Conservation (phyloP, 208 protist species). For the Leishmania braziliensis region DNA sequence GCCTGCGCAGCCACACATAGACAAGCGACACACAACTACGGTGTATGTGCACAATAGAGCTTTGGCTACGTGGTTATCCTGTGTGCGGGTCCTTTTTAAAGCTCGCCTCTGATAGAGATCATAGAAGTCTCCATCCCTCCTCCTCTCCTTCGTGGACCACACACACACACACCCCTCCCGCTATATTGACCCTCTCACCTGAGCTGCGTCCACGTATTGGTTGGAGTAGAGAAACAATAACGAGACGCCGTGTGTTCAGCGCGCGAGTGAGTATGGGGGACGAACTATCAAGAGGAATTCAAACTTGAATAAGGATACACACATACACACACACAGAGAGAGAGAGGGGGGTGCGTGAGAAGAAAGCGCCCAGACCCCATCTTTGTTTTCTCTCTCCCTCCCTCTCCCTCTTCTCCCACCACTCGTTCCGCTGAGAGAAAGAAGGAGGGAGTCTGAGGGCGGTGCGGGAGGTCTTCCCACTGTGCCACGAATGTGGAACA, state of each 20-base stretch:
- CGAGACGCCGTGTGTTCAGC: not conserved
- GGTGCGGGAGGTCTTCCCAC: not conserved
- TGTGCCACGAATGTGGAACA: not conserved
- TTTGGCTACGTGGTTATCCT: not conserved
- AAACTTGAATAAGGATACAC: not conserved
- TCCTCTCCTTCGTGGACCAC: not conserved
- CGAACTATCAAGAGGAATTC: not conserved
- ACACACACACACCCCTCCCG: not conserved
- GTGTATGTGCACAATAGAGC: not conserved
- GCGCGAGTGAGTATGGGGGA: not conserved
- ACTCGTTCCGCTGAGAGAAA: not conserved
- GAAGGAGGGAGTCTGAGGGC: not conserved
- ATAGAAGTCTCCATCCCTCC: not conserved
- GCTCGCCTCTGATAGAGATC: not conserved
- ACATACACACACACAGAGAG: not conserved
- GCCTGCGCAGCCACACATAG: not conserved
- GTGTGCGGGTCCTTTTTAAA: not conserved
- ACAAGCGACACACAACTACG: not conserved
- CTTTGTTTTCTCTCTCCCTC: not conserved
- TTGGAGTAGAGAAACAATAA: not conserved
- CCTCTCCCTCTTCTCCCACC: not conserved
- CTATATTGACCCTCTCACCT: not conserved
- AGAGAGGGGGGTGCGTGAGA: not conserved
- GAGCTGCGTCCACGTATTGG: not conserved
- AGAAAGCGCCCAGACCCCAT: not conserved